Conservation (phyloP, 345 rosid genomes). For the Dovyalis caffra region DNA sequence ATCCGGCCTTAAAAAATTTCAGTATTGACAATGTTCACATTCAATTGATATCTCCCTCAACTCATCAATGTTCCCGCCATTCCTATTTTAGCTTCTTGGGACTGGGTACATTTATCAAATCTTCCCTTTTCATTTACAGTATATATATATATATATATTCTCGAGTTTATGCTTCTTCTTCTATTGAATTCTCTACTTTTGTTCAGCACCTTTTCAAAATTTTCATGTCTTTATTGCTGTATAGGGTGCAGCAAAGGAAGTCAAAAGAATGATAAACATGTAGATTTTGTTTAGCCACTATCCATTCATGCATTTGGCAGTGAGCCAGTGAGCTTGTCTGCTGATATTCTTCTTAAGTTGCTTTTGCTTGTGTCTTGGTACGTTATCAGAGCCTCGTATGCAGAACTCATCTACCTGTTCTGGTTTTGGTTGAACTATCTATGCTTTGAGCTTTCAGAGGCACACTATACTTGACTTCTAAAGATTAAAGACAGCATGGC, state of each 20-base stretch:
- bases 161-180: neutral
- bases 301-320: neutral
- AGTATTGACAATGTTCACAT: too few species aligned
- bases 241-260: neutral
- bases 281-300: neutral
- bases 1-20: too few species aligned
- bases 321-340: neutral
- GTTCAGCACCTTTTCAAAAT: neutral
- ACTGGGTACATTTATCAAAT: neutral
- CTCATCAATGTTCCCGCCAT: too few species aligned
- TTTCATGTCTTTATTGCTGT: neutral
- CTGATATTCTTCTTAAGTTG: neutral
- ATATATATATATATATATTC: too few species aligned
- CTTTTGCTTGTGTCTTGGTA: neutral
- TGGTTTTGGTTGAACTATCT: neutral
- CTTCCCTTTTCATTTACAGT: neutral
- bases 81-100: too few species aligned
- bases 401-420: neutral
- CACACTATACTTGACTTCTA: neutral
- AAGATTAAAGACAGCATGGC: neutral
- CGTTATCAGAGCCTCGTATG: neutral
- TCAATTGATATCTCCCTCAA: too few species aligned
- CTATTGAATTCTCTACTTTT: neutral
- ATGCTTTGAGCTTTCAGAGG: neutral
- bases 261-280: neutral